These are phyloP conservation scores for Cyberlindnera nakhonratchasimensis DNA, from an alignment of 805 yeast species.

Conservation along the genomic window DNA sequence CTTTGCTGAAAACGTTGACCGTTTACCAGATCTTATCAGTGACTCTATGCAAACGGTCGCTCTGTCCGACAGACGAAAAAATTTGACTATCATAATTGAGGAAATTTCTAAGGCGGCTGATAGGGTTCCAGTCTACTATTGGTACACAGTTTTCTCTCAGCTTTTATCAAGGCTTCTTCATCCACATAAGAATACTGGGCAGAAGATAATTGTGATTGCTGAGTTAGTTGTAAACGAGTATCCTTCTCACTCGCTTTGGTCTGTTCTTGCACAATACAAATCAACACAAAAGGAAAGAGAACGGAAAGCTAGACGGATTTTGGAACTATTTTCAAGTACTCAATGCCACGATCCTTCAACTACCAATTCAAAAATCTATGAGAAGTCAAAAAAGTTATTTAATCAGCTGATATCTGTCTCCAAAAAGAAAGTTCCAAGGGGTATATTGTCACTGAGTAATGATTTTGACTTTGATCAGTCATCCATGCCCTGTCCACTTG, in stretches of 20 bases:
- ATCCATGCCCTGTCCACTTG: slow-evolving; percentile 48
- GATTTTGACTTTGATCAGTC: slow-evolving; percentile 42
- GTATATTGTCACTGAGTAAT: slow-evolving; percentile 28
- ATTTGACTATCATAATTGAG: slow-evolving; percentile 45
- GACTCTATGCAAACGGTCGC: slow-evolving; percentile 16
- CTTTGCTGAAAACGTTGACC: slow-evolving; percentile 40
- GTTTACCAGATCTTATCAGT: slow-evolving; percentile 19
- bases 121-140: slow-evolving; percentile 50
- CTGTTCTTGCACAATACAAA: slow-evolving; percentile 63
- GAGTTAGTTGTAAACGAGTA: slow-evolving; percentile 55
- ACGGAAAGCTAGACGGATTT: slow-evolving; percentile 43
- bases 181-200: slow-evolving; percentile 51
- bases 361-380: slow-evolving; percentile 18
- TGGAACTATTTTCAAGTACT: slow-evolving; percentile 29
- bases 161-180: slow-evolving; percentile 76
- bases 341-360: slow-evolving; percentile 20
- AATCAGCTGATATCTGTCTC: slow-evolving; percentile 28
- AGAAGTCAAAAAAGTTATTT: slow-evolving; percentile 27
- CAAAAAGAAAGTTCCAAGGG: slow-evolving; percentile 19
- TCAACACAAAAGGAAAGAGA: slow-evolving; percentile 50
- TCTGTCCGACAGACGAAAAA: slow-evolving; percentile 31
- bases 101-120: slow-evolving; percentile 43
- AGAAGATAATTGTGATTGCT: slow-evolving; percentile 55
- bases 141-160: slow-evolving; percentile 88
- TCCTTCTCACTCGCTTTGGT: slow-evolving; percentile 87